phyloP scores from a whole-genome alignment of 2,329 filamentous ascomycete species.

The Cladosporium sp. region DNA sequence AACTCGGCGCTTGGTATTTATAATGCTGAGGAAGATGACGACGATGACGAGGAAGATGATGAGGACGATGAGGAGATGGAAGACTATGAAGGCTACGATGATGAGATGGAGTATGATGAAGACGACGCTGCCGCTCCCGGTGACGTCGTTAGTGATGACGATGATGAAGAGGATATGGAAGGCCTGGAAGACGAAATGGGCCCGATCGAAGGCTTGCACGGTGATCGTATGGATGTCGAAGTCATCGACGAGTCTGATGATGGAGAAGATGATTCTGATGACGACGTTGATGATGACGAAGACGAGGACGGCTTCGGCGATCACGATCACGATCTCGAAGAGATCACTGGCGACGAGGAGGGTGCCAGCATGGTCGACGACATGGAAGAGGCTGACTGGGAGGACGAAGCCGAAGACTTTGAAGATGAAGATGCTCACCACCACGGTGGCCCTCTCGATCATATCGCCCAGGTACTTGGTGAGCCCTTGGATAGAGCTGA shows the following conservation, averaged over 20 bases:
- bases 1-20: conserved; percentile 95
- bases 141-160: conserved; percentile 82
- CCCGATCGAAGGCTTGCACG: conserved; percentile 59
- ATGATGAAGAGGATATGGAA: conserved; percentile 74
- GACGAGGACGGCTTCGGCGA: conserved; percentile 53
- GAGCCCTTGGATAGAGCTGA: conserved; percentile 35
- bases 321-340: conserved; percentile 57
- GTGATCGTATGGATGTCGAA: conserved; percentile 69
- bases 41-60: conserved; percentile 54
- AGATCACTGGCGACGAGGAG: conserved; percentile 46
- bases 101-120: conserved; percentile 91
- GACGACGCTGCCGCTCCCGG: conserved; percentile 78
- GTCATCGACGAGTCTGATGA: conserved; percentile 79
- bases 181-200: conserved; percentile 80
- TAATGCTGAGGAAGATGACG: conserved; percentile 70
- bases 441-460: conserved; percentile 31
- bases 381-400: conserved; percentile 41
- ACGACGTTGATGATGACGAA: conserved; percentile 54
- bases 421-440: conserved; percentile 40
- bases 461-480: conserved; percentile 38
- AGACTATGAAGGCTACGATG: conserved; percentile 71
- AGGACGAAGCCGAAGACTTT: conserved; percentile 40
- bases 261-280: conserved; percentile 57
- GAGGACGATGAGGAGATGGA: conserved; percentile 89
- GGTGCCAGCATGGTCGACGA: conserved; percentile 44